phyloP scores from a whole-genome alignment of 208 protist species.

The Strigomonas galati region DNA sequence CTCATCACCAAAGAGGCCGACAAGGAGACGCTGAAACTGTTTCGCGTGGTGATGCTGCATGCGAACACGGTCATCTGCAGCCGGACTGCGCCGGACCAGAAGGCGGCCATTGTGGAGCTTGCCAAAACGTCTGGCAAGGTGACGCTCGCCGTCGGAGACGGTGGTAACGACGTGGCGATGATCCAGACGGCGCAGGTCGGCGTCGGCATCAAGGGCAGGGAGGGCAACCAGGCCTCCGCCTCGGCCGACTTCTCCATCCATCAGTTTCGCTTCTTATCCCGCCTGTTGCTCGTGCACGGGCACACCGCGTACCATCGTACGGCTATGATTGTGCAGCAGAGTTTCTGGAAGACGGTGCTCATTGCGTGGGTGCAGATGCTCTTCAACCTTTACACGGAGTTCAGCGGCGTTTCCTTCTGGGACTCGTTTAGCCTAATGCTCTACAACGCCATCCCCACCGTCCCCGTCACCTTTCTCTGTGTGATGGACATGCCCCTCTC shows the following conservation, averaged over 20 bases:
- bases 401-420: conserved; percentile 87
- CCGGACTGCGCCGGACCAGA: conserved; percentile 64
- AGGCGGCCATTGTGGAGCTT: conserved; percentile 56
- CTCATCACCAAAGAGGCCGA: conserved; percentile 40
- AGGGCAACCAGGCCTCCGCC: conserved; percentile 86
- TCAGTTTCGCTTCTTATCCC: conserved; percentile 88
- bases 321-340: conserved; percentile 93
- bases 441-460: conserved; percentile 88
- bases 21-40: conserved; percentile 31
- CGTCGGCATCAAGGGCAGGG: conserved; percentile 85
- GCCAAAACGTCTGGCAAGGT: conserved; percentile 54
- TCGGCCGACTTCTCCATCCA: conserved; percentile 91
- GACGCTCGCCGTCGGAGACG: conserved; percentile 92
- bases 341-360: conserved; percentile 95
- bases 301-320: conserved; percentile 89
- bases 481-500: conserved; percentile 81
- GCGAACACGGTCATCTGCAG: conserved; percentile 69
- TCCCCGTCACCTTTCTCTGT: conserved; percentile 80
- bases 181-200: conserved; percentile 91
- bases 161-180: conserved; percentile 94
- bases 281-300: conserved; percentile 93
- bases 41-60: conserved; percentile 43
- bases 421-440: conserved; percentile 79
- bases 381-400: conserved; percentile 80
- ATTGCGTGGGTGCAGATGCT: conserved; percentile 91